A percentile compares a stretch with the other conserved stretches of the same genome.
These are phyloP conservation scores for Paramecium sonneborni DNA, from an alignment of 73 alveolate genomes.

Conservation along the genomic window DNA sequence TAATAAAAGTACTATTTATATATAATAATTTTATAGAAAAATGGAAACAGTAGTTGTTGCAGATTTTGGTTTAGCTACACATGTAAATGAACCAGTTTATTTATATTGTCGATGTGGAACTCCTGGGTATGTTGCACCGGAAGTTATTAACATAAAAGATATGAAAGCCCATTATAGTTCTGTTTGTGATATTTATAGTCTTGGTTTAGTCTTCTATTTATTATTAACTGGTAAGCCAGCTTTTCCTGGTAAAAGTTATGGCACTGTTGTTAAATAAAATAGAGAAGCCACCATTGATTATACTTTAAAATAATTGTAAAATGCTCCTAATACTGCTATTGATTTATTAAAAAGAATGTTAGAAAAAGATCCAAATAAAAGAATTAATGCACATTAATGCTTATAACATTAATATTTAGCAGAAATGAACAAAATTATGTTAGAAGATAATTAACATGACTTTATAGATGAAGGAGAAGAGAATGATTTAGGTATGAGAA, in stretches of 20 bases:
- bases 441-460: neutral
- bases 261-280: conserved; percentile 52
- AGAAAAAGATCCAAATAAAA: conserved; percentile 41
- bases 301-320: neutral
- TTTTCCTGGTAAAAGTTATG: conserved; percentile 50
- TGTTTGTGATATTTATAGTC: conserved; percentile 49
- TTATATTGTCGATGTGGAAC: conserved; percentile 67
- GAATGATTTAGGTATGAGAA: neutral
- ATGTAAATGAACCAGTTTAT: conserved; percentile 62
- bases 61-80: conserved; percentile 67
- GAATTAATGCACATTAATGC: conserved; percentile 1
- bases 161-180: conserved; percentile 56
- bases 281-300: conserved; percentile 40
- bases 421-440: conserved; percentile 22
- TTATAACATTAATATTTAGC: neutral
- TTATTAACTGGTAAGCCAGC: conserved; percentile 45
- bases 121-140: conserved; percentile 70
- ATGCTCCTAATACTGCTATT: neutral
- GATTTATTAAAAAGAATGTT: conserved; percentile 46
- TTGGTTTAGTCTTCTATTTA: conserved; percentile 38
- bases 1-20: neutral
- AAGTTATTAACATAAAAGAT: conserved; percentile 61
- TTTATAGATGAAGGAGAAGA: conserved; percentile 26
- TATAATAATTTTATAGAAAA: neutral
- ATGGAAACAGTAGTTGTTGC: conserved; percentile 49